Percentiles rank a stretch among this genome's conserved stretches.
phyloP scores from a whole-genome alignment of 2,329 filamentous ascomycete species.

The Scedosporium minutisporum region DNA sequence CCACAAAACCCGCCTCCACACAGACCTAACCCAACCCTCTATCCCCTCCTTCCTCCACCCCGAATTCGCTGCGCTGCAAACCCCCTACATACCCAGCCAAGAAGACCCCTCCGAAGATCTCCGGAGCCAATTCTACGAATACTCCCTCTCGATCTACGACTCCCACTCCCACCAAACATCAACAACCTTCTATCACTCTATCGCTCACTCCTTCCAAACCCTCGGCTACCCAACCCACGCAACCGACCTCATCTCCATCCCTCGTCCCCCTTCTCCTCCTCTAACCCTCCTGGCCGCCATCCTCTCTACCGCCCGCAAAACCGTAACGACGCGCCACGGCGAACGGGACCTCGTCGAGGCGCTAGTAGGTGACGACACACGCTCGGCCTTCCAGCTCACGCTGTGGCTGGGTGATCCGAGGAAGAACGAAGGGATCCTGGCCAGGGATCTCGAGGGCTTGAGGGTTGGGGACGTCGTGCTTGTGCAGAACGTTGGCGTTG shows the following conservation, averaged over 20 bases:
- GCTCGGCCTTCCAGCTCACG: slow-evolving; percentile 68
- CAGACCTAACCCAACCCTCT: slow-evolving; percentile 8
- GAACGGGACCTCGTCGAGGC: slow-evolving; percentile 63
- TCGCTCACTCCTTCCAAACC: slow-evolving; percentile 22
- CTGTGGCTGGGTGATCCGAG: slow-evolving; percentile 59
- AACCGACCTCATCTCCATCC: slow-evolving; percentile 44
- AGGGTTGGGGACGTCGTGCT: slow-evolving; percentile 68
- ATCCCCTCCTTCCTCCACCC: slow-evolving; percentile 40
- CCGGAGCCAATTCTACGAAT: slow-evolving; percentile 62
- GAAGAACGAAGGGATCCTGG: slow-evolving; percentile 13
- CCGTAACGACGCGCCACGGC: slow-evolving; percentile 58
- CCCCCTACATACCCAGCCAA: slow-evolving; percentile 16
- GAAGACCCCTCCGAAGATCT: slow-evolving; percentile 23
- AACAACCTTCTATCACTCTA: slow-evolving; percentile 28
- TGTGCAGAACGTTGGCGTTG: slow-evolving; percentile 68
- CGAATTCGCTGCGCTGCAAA: slow-evolving; percentile 23
- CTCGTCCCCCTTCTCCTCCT: slow-evolving; percentile 62
- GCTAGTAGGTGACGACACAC: slow-evolving; percentile 77
- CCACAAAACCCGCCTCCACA: not conserved
- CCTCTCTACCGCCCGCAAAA: slow-evolving; percentile 58
- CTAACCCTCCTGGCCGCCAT: slow-evolving; percentile 74
- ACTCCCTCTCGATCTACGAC: slow-evolving; percentile 44
- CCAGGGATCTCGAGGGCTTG: slow-evolving; percentile 32
- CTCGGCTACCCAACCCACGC: slow-evolving; percentile 12
- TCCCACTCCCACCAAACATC: slow-evolving; percentile 10